These are phyloP conservation scores for Mrakia frigida DNA, from an alignment of 768 basidiomycete genomes.

Conservation along the genomic window DNA sequence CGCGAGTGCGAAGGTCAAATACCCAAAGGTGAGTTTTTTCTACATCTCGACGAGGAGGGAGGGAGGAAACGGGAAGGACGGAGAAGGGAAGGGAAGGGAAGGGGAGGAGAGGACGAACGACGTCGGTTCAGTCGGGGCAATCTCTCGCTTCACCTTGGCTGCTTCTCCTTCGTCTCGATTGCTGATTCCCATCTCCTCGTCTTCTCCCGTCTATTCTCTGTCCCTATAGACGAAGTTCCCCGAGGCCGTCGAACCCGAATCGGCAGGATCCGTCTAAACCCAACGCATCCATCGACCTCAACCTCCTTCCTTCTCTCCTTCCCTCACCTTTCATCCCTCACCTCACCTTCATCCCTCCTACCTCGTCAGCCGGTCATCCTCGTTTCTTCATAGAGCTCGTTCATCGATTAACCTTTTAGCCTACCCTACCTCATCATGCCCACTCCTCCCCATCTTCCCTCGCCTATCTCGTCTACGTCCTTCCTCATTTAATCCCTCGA, in stretches of 20 bases:
- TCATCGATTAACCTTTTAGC: too few species aligned
- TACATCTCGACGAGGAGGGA: neutral
- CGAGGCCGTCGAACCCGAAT: conserved; percentile 3
- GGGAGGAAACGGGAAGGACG: neutral
- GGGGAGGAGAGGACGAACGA: neutral
- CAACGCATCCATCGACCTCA: neutral
- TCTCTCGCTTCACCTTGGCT: neutral
- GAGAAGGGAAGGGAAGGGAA: neutral
- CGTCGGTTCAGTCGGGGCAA: too few species aligned
- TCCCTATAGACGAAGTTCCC: conserved; percentile 12
- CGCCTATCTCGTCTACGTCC: neutral
- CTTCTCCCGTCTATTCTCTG: neutral
- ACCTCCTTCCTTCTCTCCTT: neutral
- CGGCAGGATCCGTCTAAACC: neutral
- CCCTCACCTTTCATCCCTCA: neutral
- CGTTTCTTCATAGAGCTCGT: too few species aligned
- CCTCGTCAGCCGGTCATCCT: too few species aligned
- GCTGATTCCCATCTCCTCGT: neutral
- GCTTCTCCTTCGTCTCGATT: neutral
- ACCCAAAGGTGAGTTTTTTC: conserved; percentile 33
- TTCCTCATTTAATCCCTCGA: neutral
- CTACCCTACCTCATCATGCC: neutral
- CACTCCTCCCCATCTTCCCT: neutral
- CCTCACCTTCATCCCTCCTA: too few species aligned
- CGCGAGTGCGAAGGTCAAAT: conserved; percentile 52